Evolutionary conservation across 768 basidiomycete genomes (phyloP).

Genomic region (Pleurotus ostreatus): DNA sequence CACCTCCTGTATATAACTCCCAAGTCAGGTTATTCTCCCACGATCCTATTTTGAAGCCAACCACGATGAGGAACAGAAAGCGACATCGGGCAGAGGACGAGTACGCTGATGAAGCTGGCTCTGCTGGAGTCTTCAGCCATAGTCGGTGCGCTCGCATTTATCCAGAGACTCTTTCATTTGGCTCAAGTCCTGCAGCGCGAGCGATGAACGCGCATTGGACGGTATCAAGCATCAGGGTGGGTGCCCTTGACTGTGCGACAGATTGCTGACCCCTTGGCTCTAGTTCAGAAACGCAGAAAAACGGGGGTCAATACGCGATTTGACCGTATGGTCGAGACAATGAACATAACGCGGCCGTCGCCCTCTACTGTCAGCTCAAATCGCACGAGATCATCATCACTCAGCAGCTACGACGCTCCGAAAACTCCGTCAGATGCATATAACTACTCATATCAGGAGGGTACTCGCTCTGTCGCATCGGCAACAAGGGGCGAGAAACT

Average conservation of each 20-base stretch:
- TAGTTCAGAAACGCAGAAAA: slow-evolving; percentile 40
- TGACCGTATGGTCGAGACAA: slow-evolving; percentile 63
- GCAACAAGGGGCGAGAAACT: too few relatives aligned
- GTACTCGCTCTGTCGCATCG: too few relatives aligned
- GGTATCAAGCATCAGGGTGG: slow-evolving; percentile 1
- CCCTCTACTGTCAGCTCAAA: slow-evolving; percentile 16
- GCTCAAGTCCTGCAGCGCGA: slow-evolving; percentile 12
- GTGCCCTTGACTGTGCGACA: background rate
- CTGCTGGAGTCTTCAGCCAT: slow-evolving; percentile 15
- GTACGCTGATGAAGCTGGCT: slow-evolving; percentile 5
- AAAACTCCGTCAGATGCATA: slow-evolving; percentile 39
- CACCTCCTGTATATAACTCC: too few relatives aligned
- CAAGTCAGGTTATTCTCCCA: too few relatives aligned
- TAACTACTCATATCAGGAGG: slow-evolving; percentile 20
- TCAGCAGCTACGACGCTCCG: slow-evolving; percentile 35
- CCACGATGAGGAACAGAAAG: background rate
- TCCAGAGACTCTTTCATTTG: background rate
- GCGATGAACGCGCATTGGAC: slow-evolving; percentile 8
- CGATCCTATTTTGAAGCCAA: too few relatives aligned
- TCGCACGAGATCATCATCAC: slow-evolving; percentile 39
- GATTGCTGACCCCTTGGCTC: too few relatives aligned
- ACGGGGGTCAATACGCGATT: slow-evolving; percentile 56
- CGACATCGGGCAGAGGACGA: background rate
- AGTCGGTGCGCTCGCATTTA: slow-evolving; percentile 11
- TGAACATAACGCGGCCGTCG: slow-evolving; percentile 36